These are phyloP conservation scores for Carallia pectinifolia DNA, from an alignment of 345 rosid genomes.

Conservation along the genomic window DNA sequence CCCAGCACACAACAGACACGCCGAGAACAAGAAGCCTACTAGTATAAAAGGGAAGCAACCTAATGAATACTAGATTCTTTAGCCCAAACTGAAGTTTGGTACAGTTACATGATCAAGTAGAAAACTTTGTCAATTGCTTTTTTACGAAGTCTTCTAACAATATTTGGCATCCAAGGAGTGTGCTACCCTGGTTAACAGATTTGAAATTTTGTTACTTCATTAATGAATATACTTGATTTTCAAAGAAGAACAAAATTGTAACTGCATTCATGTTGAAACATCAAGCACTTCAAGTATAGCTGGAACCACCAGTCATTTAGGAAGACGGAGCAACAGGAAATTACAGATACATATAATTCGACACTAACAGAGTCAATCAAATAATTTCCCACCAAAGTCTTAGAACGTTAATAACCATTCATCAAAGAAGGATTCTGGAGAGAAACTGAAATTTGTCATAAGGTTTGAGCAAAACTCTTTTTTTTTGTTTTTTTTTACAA, in stretches of 20 bases:
- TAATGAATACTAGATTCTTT: neutral
- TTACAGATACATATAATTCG: neutral
- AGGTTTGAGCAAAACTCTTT: constrained; percentile 1
- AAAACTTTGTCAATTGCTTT: no score
- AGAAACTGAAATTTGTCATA: neutral
- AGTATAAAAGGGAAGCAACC: neutral
- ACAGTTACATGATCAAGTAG: no score
- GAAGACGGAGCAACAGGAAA: neutral
- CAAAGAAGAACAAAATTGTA: neutral
- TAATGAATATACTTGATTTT: no score
- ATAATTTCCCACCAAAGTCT: no score
- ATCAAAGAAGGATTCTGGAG: neutral
- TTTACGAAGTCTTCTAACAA: no score
- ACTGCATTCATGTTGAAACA: neutral
- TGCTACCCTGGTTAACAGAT: no score
- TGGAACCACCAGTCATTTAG: neutral
- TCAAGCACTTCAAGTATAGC: neutral
- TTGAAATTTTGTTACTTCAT: no score
- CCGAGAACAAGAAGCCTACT: neutral
- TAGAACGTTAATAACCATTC: no score
- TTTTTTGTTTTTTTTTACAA: neutral
- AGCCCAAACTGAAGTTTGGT: no score
- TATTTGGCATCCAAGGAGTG: no score
- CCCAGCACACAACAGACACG: neutral
- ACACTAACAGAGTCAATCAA: no score